Conservation (phyloP, 306 rosid genomes). For the Oemleria cerasiformis region DNA sequence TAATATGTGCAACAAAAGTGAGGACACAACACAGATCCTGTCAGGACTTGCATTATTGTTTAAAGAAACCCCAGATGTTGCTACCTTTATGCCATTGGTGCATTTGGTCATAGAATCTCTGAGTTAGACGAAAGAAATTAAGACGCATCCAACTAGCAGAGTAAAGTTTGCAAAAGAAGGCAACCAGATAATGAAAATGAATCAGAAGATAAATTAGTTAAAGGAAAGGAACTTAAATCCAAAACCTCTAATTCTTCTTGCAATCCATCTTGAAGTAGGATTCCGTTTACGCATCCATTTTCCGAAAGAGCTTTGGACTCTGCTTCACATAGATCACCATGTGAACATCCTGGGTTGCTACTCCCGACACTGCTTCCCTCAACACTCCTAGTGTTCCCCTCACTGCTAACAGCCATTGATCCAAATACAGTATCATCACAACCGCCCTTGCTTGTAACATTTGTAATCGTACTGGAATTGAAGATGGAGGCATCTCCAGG, state of each 20-base stretch:
- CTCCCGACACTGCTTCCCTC: slow-evolving; percentile 36
- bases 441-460: slow-evolving; percentile 49
- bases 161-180: not conserved
- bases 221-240: slow-evolving; percentile 39
- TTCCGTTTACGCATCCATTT: slow-evolving; percentile 26
- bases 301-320: slow-evolving; percentile 29
- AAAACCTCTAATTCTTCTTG: slow-evolving; percentile 63
- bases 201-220: not conserved
- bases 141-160: slow-evolving; percentile 17
- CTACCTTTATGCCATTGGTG: slow-evolving; percentile 15
- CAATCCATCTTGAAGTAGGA: slow-evolving; percentile 30
- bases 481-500: slow-evolving; percentile 51
- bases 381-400: slow-evolving; percentile 32
- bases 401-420: slow-evolving; percentile 31
- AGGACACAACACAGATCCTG: slow-evolving; percentile 21
- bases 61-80: slow-evolving; percentile 16
- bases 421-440: slow-evolving; percentile 52
- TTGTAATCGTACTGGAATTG: slow-evolving; percentile 57
- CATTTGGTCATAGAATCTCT: slow-evolving; percentile 22
- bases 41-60: slow-evolving; percentile 12
- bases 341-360: slow-evolving; percentile 26
- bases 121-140: slow-evolving; percentile 9
- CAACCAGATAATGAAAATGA: slow-evolving; percentile 9
- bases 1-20: slow-evolving; percentile 7
- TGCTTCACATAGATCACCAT: slow-evolving; percentile 29